These are phyloP conservation scores for Saccharomycopsis oosterbeekiorum DNA, from an alignment of 805 yeast species.

Conservation along the genomic window DNA sequence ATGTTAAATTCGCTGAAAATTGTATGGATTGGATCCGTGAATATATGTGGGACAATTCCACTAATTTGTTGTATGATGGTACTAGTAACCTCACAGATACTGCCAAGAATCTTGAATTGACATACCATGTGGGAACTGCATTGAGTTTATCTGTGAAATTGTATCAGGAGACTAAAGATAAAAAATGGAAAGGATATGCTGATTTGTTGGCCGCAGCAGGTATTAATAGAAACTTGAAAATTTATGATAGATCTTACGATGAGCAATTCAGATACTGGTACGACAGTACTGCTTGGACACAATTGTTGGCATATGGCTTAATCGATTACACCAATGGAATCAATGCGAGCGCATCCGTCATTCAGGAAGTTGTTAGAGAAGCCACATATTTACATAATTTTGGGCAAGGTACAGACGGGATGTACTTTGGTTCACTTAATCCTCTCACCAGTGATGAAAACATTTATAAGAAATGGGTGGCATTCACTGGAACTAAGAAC, in stretches of 20 bases:
- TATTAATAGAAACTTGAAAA: slow-evolving; percentile 42
- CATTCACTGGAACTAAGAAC: slow-evolving; percentile 47
- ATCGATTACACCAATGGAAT: slow-evolving; percentile 45
- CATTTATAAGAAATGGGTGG: slow-evolving; percentile 40
- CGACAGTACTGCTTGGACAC: slow-evolving; percentile 54
- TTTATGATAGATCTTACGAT: slow-evolving; percentile 54
- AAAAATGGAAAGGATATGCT: slow-evolving; percentile 34
- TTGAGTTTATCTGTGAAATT: slow-evolving; percentile 43
- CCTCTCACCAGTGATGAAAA: slow-evolving; percentile 43
- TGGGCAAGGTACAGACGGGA: slow-evolving; percentile 33
- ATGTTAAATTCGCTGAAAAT: slow-evolving; percentile 48
- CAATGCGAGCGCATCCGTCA: slow-evolving; percentile 29
- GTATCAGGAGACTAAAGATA: slow-evolving; percentile 40
- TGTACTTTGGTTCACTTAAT: slow-evolving; percentile 51
- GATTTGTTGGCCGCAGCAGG: slow-evolving; percentile 41
- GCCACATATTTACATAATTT: slow-evolving; percentile 41
- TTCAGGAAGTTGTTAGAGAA: slow-evolving; percentile 42
- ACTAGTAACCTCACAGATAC: slow-evolving; percentile 31
- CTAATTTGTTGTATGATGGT: slow-evolving; percentile 54
- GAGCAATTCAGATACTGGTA: slow-evolving; percentile 48
- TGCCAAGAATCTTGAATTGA: slow-evolving; percentile 46
- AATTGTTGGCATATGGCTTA: slow-evolving; percentile 54
- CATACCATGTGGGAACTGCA: slow-evolving; percentile 62
- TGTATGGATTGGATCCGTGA: slow-evolving; percentile 50
- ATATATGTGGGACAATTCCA: slow-evolving; percentile 41